A percentile compares a stretch with the other conserved stretches of the same genome.
These are phyloP conservation scores for Xylaria sp. DNA, from an alignment of 2,329 filamentous ascomycete species.

Conservation along the genomic window DNA sequence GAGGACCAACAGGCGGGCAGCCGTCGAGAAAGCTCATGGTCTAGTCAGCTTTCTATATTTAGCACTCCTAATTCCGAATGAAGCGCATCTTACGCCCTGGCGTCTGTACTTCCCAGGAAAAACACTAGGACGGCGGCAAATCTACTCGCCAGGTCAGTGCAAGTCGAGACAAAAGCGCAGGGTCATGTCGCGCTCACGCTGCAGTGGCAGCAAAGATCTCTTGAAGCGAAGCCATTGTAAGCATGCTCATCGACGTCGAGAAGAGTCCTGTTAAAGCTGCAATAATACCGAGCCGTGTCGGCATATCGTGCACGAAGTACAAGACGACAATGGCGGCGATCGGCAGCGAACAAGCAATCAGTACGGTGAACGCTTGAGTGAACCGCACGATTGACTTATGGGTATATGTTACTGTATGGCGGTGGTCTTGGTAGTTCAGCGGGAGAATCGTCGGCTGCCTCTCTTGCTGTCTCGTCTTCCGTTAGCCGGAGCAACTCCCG, in stretches of 20 bases:
- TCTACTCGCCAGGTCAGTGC: not conserved
- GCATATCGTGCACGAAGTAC: conserved; percentile 14
- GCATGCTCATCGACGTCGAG: conserved; percentile 24
- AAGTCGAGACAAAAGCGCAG: not conserved
- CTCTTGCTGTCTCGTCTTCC: not conserved
- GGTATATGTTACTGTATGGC: conserved; percentile 23
- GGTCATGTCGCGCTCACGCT: conserved; percentile 10
- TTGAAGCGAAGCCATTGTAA: conserved; percentile 25
- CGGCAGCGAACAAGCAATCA: conserved; percentile 21
- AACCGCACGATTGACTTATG: conserved; percentile 20
- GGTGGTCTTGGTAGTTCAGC: conserved; percentile 15
- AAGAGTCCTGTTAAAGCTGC: conserved; percentile 21
- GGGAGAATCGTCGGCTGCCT: conserved; percentile 7
- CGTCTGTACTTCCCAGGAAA: conserved; percentile 15
- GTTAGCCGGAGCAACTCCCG: not conserved
- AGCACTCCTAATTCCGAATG: not conserved
- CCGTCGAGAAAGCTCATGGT: not conserved
- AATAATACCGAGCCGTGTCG: conserved; percentile 16
- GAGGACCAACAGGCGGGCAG: too few species aligned
- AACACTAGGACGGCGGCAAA: conserved; percentile 20
- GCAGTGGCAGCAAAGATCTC: conserved; percentile 27
- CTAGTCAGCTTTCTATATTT: not conserved
- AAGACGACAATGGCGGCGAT: conserved; percentile 22
- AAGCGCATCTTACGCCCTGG: not conserved
- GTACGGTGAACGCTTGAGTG: conserved; percentile 19